These are phyloP conservation scores for Teunomyces stri DNA, from an alignment of 805 yeast genomes.

Conservation along the genomic window DNA sequence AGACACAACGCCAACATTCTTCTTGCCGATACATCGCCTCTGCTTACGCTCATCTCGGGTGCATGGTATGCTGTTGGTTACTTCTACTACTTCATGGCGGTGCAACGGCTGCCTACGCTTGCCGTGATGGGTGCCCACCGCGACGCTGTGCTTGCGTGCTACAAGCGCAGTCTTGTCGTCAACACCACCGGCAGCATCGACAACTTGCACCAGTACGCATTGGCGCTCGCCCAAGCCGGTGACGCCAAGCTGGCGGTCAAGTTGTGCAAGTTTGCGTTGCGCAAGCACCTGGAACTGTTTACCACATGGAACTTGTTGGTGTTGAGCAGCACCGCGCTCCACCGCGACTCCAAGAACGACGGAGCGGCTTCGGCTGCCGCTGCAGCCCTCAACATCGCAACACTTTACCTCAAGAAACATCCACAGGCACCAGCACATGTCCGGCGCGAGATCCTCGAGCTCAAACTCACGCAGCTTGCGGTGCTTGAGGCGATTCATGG, in stretches of 20 bases:
- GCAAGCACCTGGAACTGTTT: conserved; percentile 52
- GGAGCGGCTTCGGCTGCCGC: not conserved
- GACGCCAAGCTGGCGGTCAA: conserved; percentile 43
- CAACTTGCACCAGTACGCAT: conserved; percentile 46
- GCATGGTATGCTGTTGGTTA: conserved; percentile 41
- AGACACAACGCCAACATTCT: conserved; percentile 33
- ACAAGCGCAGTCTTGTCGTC: conserved; percentile 35
- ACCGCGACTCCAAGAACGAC: conserved; percentile 15
- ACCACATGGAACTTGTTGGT: conserved; percentile 68
- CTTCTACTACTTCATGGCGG: conserved; percentile 26
- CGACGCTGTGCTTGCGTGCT: conserved; percentile 18
- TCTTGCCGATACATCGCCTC: conserved; percentile 23
- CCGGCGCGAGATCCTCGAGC: conserved; percentile 56
- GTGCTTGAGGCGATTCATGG: conserved; percentile 65
- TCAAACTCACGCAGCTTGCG: conserved; percentile 73
- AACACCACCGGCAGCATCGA: conserved; percentile 32
- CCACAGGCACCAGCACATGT: conserved; percentile 12
- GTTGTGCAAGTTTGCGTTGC: conserved; percentile 48
- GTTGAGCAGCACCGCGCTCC: conserved; percentile 60
- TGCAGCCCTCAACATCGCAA: conserved; percentile 36
- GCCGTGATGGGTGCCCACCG: conserved; percentile 16
- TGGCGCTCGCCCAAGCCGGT: conserved; percentile 44
- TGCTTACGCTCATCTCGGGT: conserved; percentile 27
- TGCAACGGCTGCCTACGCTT: conserved; percentile 22
- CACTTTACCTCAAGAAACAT: conserved; percentile 19